A percentile compares a stretch with the other conserved stretches of the same genome.
These are phyloP conservation scores for Clathrospora elynae DNA, from an alignment of 2,329 filamentous ascomycete species.

Conservation along the genomic window DNA sequence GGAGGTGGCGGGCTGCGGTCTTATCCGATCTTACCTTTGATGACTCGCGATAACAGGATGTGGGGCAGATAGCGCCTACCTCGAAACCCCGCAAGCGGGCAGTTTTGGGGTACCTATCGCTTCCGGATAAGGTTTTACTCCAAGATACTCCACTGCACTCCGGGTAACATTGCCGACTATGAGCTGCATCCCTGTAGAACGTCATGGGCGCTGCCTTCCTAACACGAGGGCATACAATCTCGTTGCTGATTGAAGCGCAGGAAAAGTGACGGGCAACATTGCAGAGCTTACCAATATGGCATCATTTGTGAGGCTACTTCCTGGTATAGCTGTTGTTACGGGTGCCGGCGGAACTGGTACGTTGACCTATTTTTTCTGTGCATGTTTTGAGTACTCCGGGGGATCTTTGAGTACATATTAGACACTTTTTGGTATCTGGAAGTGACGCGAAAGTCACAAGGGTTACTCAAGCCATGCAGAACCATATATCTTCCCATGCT, in stretches of 20 bases:
- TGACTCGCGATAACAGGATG: conserved; percentile 3
- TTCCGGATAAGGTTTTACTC: not conserved
- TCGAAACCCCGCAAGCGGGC: too few relatives aligned
- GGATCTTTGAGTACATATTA: too few relatives aligned
- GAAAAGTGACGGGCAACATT: too few relatives aligned
- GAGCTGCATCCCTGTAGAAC: not conserved
- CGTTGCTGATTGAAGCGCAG: too few relatives aligned
- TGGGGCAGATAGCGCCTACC: conserved; percentile 10
- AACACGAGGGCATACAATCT: too few relatives aligned
- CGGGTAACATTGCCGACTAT: conserved; percentile 5
- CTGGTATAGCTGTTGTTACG: conserved; percentile 42
- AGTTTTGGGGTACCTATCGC: too few relatives aligned
- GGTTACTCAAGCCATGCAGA: too few relatives aligned
- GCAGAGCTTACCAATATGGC: conserved; percentile 11
- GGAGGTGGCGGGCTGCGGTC: conserved; percentile 11
- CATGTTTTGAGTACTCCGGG: too few relatives aligned
- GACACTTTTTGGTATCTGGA: too few relatives aligned
- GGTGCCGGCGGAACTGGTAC: conserved; percentile 45
- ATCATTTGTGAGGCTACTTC: conserved; percentile 23
- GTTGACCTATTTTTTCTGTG: too few relatives aligned
- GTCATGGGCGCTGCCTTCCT: too few relatives aligned
- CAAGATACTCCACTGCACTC: not conserved
- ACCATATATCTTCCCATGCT: conserved; percentile 2
- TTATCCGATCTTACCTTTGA: conserved; percentile 3
- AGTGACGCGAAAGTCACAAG: too few relatives aligned